Evolutionary conservation across 2,329 filamentous ascomycete species (phyloP).

Genomic region (Cadophora luteo-olivacea): DNA sequence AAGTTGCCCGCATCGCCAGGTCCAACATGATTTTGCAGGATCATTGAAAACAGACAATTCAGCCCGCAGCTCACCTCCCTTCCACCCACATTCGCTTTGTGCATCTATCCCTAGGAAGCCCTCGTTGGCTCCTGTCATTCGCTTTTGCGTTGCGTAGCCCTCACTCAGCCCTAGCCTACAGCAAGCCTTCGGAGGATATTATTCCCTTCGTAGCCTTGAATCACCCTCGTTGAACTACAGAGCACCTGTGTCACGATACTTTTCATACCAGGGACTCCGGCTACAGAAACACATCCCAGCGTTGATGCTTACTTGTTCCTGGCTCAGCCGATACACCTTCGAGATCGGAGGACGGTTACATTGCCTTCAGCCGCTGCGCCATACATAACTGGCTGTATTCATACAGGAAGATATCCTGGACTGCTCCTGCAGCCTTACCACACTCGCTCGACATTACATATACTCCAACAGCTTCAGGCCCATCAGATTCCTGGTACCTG

Average conservation of each 20-base stretch:
- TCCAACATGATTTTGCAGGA: constrained; percentile 33
- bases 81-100: constrained; percentile 44
- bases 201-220: constrained; percentile 33
- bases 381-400: constrained; percentile 34
- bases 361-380: constrained; percentile 42
- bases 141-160: constrained; percentile 54
- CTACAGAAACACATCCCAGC: constrained; percentile 24
- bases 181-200: constrained; percentile 42
- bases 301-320: constrained; percentile 40
- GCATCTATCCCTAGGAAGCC: constrained; percentile 64
- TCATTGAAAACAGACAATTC: constrained; percentile 30
- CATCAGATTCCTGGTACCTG: constrained; percentile 32
- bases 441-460: constrained; percentile 44
- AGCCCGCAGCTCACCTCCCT: constrained; percentile 25
- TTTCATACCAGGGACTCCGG: constrained; percentile 18
- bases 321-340: constrained; percentile 24
- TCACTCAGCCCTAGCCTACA: constrained; percentile 40
- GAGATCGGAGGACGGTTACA: constrained; percentile 38
- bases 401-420: constrained; percentile 29
- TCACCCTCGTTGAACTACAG: constrained; percentile 30
- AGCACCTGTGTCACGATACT: constrained; percentile 24
- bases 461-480: constrained; percentile 39
- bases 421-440: constrained; percentile 40
- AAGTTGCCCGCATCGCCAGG: constrained; percentile 41
- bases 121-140: constrained; percentile 79